Conservation (phyloP, 2,329 filamentous ascomycete genomes). For the Penicillium sclerotigenum region DNA sequence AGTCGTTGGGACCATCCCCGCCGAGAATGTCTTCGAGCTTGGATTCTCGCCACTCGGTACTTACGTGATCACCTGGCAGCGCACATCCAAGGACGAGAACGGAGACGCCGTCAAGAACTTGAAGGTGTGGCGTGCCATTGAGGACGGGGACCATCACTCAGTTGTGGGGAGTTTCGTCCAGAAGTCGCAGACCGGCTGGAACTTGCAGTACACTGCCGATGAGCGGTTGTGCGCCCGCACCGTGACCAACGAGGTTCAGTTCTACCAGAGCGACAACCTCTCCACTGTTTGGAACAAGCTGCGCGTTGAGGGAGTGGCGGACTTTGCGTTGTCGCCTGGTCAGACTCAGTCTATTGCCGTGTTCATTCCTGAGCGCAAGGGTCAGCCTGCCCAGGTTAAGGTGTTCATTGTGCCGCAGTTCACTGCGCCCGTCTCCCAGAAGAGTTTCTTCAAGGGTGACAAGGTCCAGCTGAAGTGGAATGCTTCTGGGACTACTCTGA, state of each 20-base stretch:
- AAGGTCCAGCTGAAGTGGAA: conserved; percentile 99
- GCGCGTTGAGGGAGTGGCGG: conserved; percentile 80
- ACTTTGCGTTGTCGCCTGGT: conserved; percentile 87
- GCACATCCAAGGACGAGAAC: conserved; percentile 84
- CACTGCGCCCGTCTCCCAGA: conserved; percentile 78
- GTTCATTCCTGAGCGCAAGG: conserved; percentile 95
- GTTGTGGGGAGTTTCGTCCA: conserved; percentile 89
- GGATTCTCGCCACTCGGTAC: conserved; percentile 90
- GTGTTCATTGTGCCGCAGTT: conserved; percentile 93
- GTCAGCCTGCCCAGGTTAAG: conserved; percentile 88
- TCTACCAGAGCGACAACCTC: conserved; percentile 86
- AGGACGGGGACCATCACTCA: conserved; percentile 61
- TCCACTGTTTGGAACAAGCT: conserved; percentile 92
- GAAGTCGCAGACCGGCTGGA: conserved; percentile 93
- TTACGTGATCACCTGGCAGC: conserved; percentile 95
- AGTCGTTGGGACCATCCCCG: conserved; percentile 69
- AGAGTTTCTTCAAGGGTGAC: conserved; percentile 99
- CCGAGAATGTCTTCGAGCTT: conserved; percentile 86
- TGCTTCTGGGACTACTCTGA: conserved; percentile 79
- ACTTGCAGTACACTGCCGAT: conserved; percentile 91
- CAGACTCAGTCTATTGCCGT: conserved; percentile 89
- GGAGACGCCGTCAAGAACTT: conserved; percentile 94
- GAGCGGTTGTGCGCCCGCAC: conserved; percentile 89
- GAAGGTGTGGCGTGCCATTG: conserved; percentile 88
- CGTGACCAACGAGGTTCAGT: conserved; percentile 97